phyloP scores from a whole-genome alignment of 2,329 filamentous ascomycete species.

The Lecanosticta acicola region DNA sequence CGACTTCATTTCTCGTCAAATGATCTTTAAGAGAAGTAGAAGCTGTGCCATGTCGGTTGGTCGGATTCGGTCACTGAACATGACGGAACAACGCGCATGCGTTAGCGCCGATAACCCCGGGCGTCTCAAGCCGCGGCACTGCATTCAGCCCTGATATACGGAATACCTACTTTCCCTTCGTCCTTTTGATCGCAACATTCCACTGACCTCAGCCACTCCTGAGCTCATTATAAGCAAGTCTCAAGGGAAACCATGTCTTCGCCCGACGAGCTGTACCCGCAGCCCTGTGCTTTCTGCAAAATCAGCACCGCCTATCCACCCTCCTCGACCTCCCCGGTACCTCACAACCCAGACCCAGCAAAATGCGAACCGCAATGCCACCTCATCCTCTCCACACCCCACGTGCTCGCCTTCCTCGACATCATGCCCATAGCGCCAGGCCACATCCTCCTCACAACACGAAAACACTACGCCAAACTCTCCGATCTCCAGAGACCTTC shows the following conservation, averaged over 20 bases:
- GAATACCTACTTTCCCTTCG: neutral
- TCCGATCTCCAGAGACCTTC: conserved; percentile 52
- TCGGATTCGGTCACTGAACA: no score
- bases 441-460: conserved; percentile 76
- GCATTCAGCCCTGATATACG: neutral
- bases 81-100: no score
- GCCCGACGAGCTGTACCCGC: conserved; percentile 36
- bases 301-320: conserved; percentile 49
- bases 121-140: neutral
- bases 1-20: no score
- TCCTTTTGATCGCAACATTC: neutral
- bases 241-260: conserved; percentile 2
- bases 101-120: neutral
- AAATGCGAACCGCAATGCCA: conserved; percentile 37
- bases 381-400: conserved; percentile 69
- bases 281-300: conserved; percentile 53
- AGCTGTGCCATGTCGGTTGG: no score
- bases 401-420: conserved; percentile 83
- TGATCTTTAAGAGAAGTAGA: no score
- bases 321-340: conserved; percentile 22
- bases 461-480: conserved; percentile 71
- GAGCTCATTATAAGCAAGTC: no score
- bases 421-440: conserved; percentile 81
- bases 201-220: no score
- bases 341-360: conserved; percentile 31